A percentile compares a stretch with the other conserved stretches of the same genome.
These are phyloP conservation scores for Colletotrichum tabaci DNA, from an alignment of 2,329 filamentous ascomycete genomes.

Conservation along the genomic window DNA sequence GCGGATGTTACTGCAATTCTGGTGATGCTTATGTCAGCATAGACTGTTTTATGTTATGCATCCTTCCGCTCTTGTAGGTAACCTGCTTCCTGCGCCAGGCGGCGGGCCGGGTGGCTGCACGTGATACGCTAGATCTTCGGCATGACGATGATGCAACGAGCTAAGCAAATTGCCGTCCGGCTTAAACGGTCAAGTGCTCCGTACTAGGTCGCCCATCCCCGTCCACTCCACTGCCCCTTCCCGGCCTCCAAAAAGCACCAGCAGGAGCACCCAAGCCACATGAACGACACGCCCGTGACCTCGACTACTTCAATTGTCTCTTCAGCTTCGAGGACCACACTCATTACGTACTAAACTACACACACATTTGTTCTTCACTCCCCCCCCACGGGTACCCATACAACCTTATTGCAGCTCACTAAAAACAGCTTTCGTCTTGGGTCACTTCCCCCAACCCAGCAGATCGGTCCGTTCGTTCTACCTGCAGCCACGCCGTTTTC, in stretches of 20 bases:
- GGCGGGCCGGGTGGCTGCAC: slow-evolving; percentile 40
- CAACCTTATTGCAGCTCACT: slow-evolving; percentile 15
- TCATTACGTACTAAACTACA: slow-evolving; percentile 6
- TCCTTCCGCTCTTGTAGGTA: too few species aligned
- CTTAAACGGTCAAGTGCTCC: slow-evolving; percentile 47
- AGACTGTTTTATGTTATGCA: too few species aligned
- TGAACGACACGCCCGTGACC: slow-evolving; percentile 24
- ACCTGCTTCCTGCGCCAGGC: neutral
- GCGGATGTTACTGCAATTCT: neutral
- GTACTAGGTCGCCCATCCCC: slow-evolving; percentile 25
- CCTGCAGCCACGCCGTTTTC: neutral
- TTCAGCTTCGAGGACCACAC: slow-evolving; percentile 15
- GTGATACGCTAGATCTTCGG: slow-evolving; percentile 43
- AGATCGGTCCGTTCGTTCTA: neutral
- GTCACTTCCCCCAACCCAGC: neutral
- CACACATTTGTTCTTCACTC: neutral
- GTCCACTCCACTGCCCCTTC: slow-evolving; percentile 20
- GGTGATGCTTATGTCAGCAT: slow-evolving; percentile 8
- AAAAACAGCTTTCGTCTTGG: slow-evolving; percentile 2
- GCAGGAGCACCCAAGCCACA: slow-evolving; percentile 15
- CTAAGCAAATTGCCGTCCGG: slow-evolving; percentile 44
- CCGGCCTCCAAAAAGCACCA: slow-evolving; percentile 13
- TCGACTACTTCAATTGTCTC: slow-evolving; percentile 8
- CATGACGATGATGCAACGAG: slow-evolving; percentile 48
- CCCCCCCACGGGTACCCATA: neutral